Percentiles rank a stretch among this genome's conserved stretches.
These are phyloP conservation scores for Backusella tuberculispora DNA, from an alignment of 192 early-diverging fungal genomes.

Conservation along the genomic window DNA sequence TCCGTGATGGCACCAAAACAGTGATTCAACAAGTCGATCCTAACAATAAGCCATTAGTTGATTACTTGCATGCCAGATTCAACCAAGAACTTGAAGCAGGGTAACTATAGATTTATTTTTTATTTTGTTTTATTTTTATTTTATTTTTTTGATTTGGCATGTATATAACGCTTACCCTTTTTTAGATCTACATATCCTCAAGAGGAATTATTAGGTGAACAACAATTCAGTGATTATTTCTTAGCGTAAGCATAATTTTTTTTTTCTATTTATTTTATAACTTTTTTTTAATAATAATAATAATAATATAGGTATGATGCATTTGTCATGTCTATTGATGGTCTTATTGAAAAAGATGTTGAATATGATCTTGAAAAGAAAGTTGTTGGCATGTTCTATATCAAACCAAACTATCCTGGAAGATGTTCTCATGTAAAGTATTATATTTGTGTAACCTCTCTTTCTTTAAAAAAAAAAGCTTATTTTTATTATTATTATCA, in stretches of 20 bases:
- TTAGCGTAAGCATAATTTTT: slow-evolving; percentile 31
- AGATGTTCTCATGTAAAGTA: slow-evolving; percentile 51
- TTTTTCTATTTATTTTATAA: background rate
- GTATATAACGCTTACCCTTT: background rate
- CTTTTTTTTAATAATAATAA: background rate
- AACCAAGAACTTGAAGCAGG: slow-evolving; percentile 69
- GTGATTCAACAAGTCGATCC: slow-evolving; percentile 31
- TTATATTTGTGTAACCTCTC: slow-evolving; percentile 1
- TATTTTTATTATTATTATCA: background rate
- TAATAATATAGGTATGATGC: slow-evolving; percentile 44
- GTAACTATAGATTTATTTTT: too few relatives aligned
- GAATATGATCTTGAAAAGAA: slow-evolving; percentile 48
- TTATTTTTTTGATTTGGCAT: background rate
- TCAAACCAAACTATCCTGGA: slow-evolving; percentile 85
- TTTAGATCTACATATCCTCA: slow-evolving; percentile 71
- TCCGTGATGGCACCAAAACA: slow-evolving; percentile 19
- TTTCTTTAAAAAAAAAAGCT: background rate
- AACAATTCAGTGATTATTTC: slow-evolving; percentile 58
- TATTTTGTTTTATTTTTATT: too few relatives aligned
- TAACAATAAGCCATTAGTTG: slow-evolving; percentile 34
- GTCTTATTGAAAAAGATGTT: slow-evolving; percentile 28
- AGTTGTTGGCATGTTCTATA: slow-evolving; percentile 70
- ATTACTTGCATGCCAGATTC: slow-evolving; percentile 55
- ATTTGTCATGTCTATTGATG: slow-evolving; percentile 51
- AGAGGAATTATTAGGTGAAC: slow-evolving; percentile 47